These are phyloP conservation scores for Astrothelium subdiscretum DNA, from an alignment of 495 filamentous ascomycete genomes.

Conservation along the genomic window DNA sequence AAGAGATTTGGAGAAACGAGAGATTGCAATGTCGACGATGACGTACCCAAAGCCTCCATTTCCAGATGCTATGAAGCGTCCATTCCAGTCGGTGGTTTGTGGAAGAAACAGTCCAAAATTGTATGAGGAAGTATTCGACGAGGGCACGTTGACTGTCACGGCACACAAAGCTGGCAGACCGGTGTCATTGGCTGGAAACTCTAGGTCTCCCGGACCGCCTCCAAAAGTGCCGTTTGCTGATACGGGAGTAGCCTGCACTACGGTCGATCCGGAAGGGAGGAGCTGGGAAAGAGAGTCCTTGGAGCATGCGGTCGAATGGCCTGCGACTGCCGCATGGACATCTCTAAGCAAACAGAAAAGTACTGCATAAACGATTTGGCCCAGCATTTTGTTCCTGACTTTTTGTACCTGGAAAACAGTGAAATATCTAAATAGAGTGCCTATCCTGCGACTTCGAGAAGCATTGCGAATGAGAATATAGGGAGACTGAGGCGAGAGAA, in stretches of 20 bases:
- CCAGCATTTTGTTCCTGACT: no score
- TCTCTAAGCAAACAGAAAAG: background rate
- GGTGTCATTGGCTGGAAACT: conserved; percentile 35
- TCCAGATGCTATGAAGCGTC: conserved; percentile 35
- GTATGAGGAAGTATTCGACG: conserved; percentile 32
- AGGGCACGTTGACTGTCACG: conserved; percentile 35
- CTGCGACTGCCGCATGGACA: background rate
- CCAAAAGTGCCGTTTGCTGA: conserved; percentile 11
- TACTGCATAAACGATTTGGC: no score
- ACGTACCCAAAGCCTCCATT: conserved; percentile 37
- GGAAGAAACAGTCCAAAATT: conserved; percentile 43
- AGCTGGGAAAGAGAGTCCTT: background rate
- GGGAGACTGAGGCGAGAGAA: no score
- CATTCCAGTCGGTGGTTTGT: conserved; percentile 33
- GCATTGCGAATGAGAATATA: no score
- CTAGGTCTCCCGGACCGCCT: conserved; percentile 20
- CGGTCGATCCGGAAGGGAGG: background rate
- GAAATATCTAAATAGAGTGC: no score
- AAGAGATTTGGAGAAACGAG: background rate
- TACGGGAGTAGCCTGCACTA: conserved; percentile 4
- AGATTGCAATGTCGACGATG: background rate
- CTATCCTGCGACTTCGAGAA: no score
- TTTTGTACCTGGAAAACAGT: no score
- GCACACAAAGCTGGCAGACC: conserved; percentile 39
- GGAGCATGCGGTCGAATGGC: background rate